These are phyloP conservation scores for Syncephalastrum sp. DNA, from an alignment of 371 early-diverging fungal genomes.

Conservation along the genomic window DNA sequence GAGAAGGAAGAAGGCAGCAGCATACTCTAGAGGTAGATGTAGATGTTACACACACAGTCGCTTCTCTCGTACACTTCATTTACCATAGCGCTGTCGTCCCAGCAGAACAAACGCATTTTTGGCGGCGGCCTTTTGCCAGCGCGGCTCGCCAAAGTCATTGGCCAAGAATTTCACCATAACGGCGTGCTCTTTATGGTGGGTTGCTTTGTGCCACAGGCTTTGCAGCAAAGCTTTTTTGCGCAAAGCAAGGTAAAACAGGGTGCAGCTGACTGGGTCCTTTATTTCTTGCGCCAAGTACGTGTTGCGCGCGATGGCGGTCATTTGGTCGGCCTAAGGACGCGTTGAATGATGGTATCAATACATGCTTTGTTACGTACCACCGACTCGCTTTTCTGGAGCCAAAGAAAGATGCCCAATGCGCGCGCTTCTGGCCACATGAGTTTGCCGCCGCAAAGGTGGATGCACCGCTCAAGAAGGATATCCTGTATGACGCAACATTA, in stretches of 20 bases:
- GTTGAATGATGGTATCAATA: neutral
- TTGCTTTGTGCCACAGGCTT: conserved; percentile 88
- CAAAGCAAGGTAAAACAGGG: conserved; percentile 85
- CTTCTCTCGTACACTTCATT: neutral
- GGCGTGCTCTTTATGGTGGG: conserved; percentile 80
- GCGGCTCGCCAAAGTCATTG: conserved; percentile 83
- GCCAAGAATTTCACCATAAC: conserved; percentile 87
- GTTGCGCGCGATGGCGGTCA: conserved; percentile 86
- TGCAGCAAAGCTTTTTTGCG: conserved; percentile 82
- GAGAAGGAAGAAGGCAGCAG: conserved; percentile 93
- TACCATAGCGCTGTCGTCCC: conserved; percentile 92
- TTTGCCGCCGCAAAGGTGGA: conserved; percentile 58
- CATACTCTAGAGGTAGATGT: conserved; percentile 64
- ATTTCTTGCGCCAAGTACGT: conserved; percentile 71
- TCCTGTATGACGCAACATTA: conserved; percentile 46
- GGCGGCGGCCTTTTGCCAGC: conserved; percentile 91
- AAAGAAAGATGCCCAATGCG: conserved; percentile 80
- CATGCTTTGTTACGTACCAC: conserved; percentile 47
- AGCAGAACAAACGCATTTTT: conserved; percentile 97
- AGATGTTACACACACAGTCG: neutral
- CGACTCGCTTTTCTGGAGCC: conserved; percentile 78
- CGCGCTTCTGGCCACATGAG: conserved; percentile 81
- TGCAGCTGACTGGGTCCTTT: conserved; percentile 82
- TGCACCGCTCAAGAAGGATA: conserved; percentile 67
- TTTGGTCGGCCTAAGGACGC: conserved; percentile 55